Evolutionary conservation across 75 land plant genomes (phyloP).

Genomic region (Selaginella tamariscina): DNA sequence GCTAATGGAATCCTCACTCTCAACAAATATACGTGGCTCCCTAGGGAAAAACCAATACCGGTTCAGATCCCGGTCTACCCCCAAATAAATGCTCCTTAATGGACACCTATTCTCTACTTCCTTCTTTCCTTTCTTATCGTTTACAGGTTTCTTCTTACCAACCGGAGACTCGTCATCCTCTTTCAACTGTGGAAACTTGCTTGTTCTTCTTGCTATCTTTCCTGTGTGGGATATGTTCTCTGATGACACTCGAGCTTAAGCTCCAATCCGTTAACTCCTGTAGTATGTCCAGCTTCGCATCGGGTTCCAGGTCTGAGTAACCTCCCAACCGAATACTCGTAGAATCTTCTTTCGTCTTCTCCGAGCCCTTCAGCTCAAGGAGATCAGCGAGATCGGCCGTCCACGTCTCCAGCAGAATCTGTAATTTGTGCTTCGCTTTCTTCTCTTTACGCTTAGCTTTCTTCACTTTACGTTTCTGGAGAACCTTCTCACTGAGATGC

Average conservation of each 20-base stretch:
- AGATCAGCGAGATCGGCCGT: background rate
- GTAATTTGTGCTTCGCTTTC: background rate
- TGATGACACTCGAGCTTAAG: background rate
- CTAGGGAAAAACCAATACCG: constrained; percentile 83
- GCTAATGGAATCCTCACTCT: constrained; percentile 41
- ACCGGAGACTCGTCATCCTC: background rate
- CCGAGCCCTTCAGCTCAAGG: background rate
- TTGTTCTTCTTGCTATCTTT: background rate
- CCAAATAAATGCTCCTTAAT: constrained; percentile 13
- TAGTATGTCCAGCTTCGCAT: background rate
- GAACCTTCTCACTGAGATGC: background rate
- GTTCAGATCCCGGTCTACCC: constrained; percentile 61
- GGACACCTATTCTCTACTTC: background rate
- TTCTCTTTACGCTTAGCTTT: background rate
- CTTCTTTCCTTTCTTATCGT: background rate
- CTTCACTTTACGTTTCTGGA: background rate
- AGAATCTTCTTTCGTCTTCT: background rate
- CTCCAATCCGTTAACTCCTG: background rate
- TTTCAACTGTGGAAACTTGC: background rate
- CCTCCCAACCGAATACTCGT: background rate
- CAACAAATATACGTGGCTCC: constrained; percentile 82
- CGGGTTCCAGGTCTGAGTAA: background rate
- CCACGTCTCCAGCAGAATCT: background rate
- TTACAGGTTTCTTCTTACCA: background rate
- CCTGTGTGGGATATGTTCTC: background rate